Base-by-base conservation (phyloP, 495 filamentous ascomycete genomes). In the Penicillium ucsense region DNA sequence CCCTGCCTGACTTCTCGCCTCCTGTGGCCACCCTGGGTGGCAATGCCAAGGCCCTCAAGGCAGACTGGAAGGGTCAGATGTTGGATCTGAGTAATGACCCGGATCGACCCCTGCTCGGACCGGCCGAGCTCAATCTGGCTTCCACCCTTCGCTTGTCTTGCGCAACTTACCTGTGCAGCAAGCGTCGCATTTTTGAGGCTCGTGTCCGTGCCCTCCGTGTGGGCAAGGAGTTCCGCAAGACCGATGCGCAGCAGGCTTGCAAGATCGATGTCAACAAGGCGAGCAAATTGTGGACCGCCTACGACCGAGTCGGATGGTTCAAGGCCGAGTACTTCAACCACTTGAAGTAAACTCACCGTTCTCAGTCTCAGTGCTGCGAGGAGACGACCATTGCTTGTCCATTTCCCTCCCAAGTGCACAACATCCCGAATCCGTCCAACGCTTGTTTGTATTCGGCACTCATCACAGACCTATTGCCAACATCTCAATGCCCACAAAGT, bases 261-360 rank as follows among this genome's bases (percentile, higher is more conserved):
- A 94, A 94, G 74, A 95, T 96, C 50, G 92, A 98, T 62, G 92
- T 96, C 64, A 96, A 96, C 73, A 98, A 98, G 75, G 89, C 92
- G 30, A 94, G 88, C 56, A 94, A 92, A 64, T 76, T 98, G 43
- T 95, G 89, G 89, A 82, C 83, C 37, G 89, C 88, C 30, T 98
- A 86, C 60, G 86, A 96, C 20, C 83, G 82, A 43, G 86, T 94
- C 41, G 88, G 88, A 45, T 95, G 90, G 88, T 84, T 96, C 55
- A 75, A 86, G 32, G 67, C 72, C 8, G 63, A 78, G 38, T 78
- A 72, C 67, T 82, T 90, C 53, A 56, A 66, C 45, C 51, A 74
- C 57, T 49, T 81, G 44, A 62, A 48, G 43, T 63, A 58, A 71
- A 53, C 6, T 58, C 30, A 31, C 37, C 33, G 29, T 35, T 51